Evolutionary conservation across 306 rosid species (phyloP), one percentile per base, ranked within the genome.

Genomic region (Prunus mume): DNA sequence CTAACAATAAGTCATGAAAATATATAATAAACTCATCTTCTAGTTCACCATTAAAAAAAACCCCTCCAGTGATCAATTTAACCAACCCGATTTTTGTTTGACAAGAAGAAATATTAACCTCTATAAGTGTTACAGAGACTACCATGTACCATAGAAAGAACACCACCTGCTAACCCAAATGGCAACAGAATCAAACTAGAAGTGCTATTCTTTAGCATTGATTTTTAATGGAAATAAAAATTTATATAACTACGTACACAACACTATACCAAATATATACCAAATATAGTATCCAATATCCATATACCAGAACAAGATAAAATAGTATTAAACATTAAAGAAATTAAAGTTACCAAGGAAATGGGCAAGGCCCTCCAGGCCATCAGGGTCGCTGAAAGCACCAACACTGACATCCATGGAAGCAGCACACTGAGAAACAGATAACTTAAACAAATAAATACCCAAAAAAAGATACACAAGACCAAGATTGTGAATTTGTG

Each of bases 321-420:
- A 41, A 52, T 3, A 73, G 9, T 28, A 32, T 5, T 46, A 73
- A 49, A 67, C 30, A 66, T 13, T 27, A 13, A 56, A 11, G 13
- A 28, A 75, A 22, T 28, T 24, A 57, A 14, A 78, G 24, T 68
- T 60, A 92, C 98, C 98, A 45, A 95, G 93, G 65, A 95, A 95
- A 88, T 95, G 98, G 1, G 98, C 98, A 75, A 95, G 97, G 79
- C 98, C 98, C 71, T 90, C 96, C 8, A 95, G 91, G 72, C 93
- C 98, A 34, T 80, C 81, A 62, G 99, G 99, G 74, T 95, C 97
- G 76, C 88, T 81, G 87, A 90, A 95, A 66, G 88, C 84, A 63
- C 99, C 99, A 2, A 95, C 97, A 5, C 90, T 79, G 74, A 95
- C 99, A 68, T 82, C 82, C 99, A 95, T 95, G 75, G 97, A 90